Base-by-base conservation (phyloP, 495 filamentous ascomycete species). In the Penicillium soppii region DNA sequence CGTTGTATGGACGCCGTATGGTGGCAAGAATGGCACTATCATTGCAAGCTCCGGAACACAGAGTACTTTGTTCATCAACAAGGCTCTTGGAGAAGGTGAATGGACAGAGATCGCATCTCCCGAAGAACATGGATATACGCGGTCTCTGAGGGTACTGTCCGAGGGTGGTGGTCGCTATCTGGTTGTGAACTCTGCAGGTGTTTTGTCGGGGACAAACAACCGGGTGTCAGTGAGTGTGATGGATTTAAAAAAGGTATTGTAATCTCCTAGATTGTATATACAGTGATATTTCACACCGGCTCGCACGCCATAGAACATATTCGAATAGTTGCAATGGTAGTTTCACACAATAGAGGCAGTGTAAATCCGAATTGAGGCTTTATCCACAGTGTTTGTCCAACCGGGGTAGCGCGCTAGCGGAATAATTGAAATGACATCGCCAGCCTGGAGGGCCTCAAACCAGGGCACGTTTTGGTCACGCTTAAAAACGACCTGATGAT, bases 61-160 rank as follows among this genome's bases (percentile, higher is more conserved):
- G 27, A 64, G 65, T n/a, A 65, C 78, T 17, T 53, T 89, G 3
- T 89, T 82, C 43, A 58, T 82, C 19, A 89, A 88, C 54, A 64
- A 70, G 29, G 69, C 65, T 6, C 68, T 86, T 4, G 84, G 83
- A 7, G 71, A 76, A 32, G 73, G 69, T 20, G 62, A 75, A 9
- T 88, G 85, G 85, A 75, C 71, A 30, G 76, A 70, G 52, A 63
- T 80, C 2, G 40, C 61, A 5, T 80, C 77, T 1, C 72, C 71
- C 1, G 75, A 82, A 57, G 56, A 62, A 1, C 60, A 53, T 10
- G 72, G 70, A 10, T 86, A 86, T 53, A 77, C 79, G 4, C 51
- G 81, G 4, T 64, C 71, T 50, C 51, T 85, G 58, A 59, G 73
- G 19, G 70, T 83, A 0, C 55, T 79, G 29, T 56, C 63, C 25